Conservation (phyloP, 1,284 basidiomycete species). For the Sphaerobolus stellatus region DNA sequence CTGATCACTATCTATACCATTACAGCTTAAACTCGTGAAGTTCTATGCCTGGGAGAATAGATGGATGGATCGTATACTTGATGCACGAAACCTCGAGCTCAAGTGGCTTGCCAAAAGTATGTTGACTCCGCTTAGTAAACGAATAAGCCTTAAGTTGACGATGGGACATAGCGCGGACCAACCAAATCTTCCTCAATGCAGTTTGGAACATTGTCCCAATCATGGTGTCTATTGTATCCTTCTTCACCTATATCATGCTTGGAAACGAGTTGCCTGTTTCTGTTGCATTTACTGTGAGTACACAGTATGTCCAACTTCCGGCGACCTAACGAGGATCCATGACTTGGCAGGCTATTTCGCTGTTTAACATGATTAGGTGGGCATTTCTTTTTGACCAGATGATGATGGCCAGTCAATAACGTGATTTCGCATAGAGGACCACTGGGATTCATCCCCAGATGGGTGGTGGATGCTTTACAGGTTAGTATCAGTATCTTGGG, state of each 20-base stretch:
- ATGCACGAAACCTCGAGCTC: slow-evolving; percentile 61
- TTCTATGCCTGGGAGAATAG: slow-evolving; percentile 82
- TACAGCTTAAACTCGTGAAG: slow-evolving; percentile 78
- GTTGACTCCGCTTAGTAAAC: neutral
- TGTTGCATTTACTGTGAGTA: slow-evolving; percentile 66
- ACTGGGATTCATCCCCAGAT: slow-evolving; percentile 67
- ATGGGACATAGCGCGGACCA: slow-evolving; percentile 51
- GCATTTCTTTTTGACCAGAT: slow-evolving; percentile 9
- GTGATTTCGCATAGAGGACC: slow-evolving; percentile 45
- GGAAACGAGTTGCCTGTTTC: slow-evolving; percentile 67
- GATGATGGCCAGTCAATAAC: slow-evolving; percentile 25
- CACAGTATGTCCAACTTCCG: neutral
- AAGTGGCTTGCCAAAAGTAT: slow-evolving; percentile 63
- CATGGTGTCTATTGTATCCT: slow-evolving; percentile 67
- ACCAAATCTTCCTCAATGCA: slow-evolving; percentile 60
- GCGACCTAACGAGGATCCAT: slow-evolving; percentile 7
- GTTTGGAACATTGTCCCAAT: slow-evolving; percentile 69
- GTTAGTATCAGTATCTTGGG: slow-evolving; percentile 27
- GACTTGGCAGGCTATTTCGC: slow-evolving; percentile 53
- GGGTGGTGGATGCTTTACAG: slow-evolving; percentile 62
- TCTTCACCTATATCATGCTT: slow-evolving; percentile 58
- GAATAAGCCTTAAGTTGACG: neutral
- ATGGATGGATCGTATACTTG: slow-evolving; percentile 64
- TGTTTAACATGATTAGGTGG: slow-evolving; percentile 71
- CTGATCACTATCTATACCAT: neutral